Conservation (phyloP, 1,284 basidiomycete genomes). For the Amylostereum chailletii region DNA sequence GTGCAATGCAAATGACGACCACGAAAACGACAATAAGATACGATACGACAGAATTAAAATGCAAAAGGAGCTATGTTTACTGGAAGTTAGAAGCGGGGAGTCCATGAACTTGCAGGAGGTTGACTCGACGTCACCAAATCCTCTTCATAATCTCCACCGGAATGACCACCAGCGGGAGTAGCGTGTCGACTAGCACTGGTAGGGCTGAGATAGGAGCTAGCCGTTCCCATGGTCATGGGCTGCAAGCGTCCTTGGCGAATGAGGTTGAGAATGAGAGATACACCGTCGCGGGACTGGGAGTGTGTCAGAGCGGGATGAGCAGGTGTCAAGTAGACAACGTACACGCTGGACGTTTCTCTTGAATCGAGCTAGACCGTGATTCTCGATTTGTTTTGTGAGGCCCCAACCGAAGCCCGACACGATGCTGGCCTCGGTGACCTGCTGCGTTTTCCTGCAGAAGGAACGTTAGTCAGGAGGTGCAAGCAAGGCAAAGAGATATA, state of each 20-base stretch:
- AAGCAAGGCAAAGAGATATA: conserved; percentile 4
- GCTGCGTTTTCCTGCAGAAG: conserved; percentile 53
- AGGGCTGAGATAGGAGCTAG: conserved; percentile 24
- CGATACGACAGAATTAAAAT: too few relatives aligned
- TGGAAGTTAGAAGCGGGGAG: too few relatives aligned
- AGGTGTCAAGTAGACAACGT: conserved; percentile 15
- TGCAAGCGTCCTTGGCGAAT: conserved; percentile 69
- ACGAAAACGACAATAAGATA: too few relatives aligned
- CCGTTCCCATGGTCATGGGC: conserved; percentile 49
- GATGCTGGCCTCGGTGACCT: conserved; percentile 70
- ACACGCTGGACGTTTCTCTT: conserved; percentile 73
- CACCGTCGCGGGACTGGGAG: conserved; percentile 70
- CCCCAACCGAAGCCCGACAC: conserved; percentile 79
- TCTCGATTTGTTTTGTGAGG: conserved; percentile 71
- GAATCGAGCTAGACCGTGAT: conserved; percentile 65
- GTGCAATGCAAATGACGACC: too few relatives aligned
- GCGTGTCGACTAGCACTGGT: conserved; percentile 6
- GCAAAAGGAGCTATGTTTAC: too few relatives aligned
- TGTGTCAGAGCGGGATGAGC: conserved; percentile 13
- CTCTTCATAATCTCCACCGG: too few relatives aligned
- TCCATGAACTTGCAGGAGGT: too few relatives aligned
- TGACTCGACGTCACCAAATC: background rate
- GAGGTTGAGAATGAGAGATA: conserved; percentile 63
- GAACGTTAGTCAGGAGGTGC: background rate
- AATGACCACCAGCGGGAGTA: background rate